phyloP scores from a whole-genome alignment of 148 eudicot genomes.

The Persicaria tinctoria region DNA sequence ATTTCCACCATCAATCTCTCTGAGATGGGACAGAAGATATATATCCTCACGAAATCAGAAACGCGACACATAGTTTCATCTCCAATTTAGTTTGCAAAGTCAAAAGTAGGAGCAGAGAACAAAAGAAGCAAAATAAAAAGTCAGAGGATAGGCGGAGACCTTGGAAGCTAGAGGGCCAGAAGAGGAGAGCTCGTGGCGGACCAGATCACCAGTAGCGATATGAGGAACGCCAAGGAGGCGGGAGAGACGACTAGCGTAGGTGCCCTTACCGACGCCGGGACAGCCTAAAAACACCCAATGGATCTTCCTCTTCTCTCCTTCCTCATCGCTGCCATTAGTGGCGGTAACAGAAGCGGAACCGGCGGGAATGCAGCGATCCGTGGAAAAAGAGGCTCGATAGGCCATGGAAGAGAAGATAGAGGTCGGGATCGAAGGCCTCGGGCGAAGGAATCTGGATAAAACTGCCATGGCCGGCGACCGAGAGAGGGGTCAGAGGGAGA shows the following conservation, averaged over 20 bases:
- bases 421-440: constrained; percentile 3
- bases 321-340: background rate
- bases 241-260: constrained; percentile 78
- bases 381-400: background rate
- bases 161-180: constrained; percentile 55
- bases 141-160: constrained; percentile 20
- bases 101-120: background rate
- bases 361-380: background rate
- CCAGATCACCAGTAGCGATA: constrained; percentile 89
- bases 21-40: too few species aligned
- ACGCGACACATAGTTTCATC: background rate
- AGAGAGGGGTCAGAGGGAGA: background rate
- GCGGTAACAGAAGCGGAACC: background rate
- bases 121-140: background rate
- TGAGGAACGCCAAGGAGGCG: constrained; percentile 71
- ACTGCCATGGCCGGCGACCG: constrained; percentile 11
- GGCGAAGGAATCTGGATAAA: constrained; percentile 4
- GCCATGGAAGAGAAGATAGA: constrained; percentile 4
- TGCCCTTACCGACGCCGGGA: constrained; percentile 95
- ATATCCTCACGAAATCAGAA: background rate
- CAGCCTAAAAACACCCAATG: constrained; percentile 94
- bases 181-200: constrained; percentile 66
- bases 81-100: background rate
- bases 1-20: background rate
- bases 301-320: constrained; percentile 30